phyloP scores from a whole-genome alignment of 176 grass and related monocot species.

The Triticum turgidum region DNA sequence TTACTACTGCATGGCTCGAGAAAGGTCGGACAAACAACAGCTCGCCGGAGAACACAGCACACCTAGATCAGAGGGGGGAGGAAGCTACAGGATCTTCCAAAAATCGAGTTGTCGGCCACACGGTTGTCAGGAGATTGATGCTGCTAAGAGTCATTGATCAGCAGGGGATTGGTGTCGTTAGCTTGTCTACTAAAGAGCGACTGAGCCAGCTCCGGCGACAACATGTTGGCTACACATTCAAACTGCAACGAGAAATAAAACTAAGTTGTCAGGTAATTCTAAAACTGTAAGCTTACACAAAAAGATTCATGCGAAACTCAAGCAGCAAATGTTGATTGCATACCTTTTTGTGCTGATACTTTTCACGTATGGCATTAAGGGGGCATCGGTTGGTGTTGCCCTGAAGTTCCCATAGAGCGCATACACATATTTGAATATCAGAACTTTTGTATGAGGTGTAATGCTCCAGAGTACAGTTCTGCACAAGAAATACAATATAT shows the following conservation, averaged over 20 bases:
- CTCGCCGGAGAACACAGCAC: slow-evolving; percentile 5
- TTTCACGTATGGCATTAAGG: slow-evolving; percentile 69
- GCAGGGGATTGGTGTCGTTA: neutral
- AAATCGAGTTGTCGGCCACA: neutral
- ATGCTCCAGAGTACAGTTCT: slow-evolving; percentile 81
- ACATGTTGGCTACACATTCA: slow-evolving; percentile 53
- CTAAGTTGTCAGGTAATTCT: neutral
- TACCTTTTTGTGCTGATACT: slow-evolving; percentile 89
- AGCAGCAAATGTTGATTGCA: neutral
- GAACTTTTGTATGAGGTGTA: slow-evolving; percentile 73
- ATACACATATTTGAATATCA: slow-evolving; percentile 54
- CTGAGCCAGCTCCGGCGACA: slow-evolving; percentile 29
- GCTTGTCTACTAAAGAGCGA: slow-evolving; percentile 46
- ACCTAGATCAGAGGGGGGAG: neutral
- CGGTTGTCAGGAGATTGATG: neutral
- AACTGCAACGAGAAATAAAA: slow-evolving; percentile 43
- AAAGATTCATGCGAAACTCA: slow-evolving; percentile 15
- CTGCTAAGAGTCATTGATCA: slow-evolving; percentile 19
- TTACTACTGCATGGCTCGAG: slow-evolving; percentile 26
- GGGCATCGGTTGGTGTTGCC: slow-evolving; percentile 53
- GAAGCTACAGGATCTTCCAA: slow-evolving; percentile 1
- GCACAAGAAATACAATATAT: slow-evolving; percentile 15
- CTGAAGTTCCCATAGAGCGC: slow-evolving; percentile 64
- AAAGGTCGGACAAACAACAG: slow-evolving; percentile 14
- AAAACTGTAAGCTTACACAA: neutral